phyloP scores from a whole-genome alignment of 768 basidiomycete genomes.

The Mycena vitilis region DNA sequence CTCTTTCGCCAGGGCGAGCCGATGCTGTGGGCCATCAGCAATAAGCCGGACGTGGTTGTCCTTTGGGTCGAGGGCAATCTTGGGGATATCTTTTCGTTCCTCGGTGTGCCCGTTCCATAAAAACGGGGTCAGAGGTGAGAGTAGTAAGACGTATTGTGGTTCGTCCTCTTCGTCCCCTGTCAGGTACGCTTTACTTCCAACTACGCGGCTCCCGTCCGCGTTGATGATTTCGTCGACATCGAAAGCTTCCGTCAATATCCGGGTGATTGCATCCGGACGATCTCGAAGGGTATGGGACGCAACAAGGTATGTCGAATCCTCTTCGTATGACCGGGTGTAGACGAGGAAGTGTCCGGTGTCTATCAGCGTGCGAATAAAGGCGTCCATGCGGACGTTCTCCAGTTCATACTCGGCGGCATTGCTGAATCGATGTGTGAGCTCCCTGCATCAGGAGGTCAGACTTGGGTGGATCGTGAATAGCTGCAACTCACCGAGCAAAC shows the following conservation, averaged over 20 bases:
- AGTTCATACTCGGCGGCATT: constrained; percentile 93
- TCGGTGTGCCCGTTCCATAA: constrained; percentile 93
- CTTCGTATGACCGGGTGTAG: constrained; percentile 88
- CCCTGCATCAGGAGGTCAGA: constrained; percentile 50
- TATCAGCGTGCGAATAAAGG: constrained; percentile 83
- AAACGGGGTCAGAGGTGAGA: constrained; percentile 89
- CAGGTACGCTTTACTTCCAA: constrained; percentile 53
- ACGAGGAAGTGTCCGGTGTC: constrained; percentile 93
- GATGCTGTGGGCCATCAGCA: constrained; percentile 87
- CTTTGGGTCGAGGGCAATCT: constrained; percentile 82
- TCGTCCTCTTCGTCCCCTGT: constrained; percentile 63
- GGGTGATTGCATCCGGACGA: constrained; percentile 79
- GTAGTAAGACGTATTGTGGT: constrained; percentile 81
- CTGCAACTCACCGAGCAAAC: constrained; percentile 79
- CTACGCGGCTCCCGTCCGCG: constrained; percentile 62
- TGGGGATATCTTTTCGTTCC: constrained; percentile 74
- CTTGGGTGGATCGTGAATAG: not conserved
- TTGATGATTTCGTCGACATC: constrained; percentile 74
- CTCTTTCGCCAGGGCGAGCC: constrained; percentile 81
- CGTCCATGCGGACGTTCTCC: constrained; percentile 77
- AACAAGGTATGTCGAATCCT: constrained; percentile 92
- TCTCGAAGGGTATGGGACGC: constrained; percentile 83
- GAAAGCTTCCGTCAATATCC: constrained; percentile 88
- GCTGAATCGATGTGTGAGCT: constrained; percentile 86
- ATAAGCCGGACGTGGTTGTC: constrained; percentile 93